Base-by-base conservation (phyloP, 2,329 filamentous ascomycete genomes). In the Colletotrichum gloeosporioides region DNA sequence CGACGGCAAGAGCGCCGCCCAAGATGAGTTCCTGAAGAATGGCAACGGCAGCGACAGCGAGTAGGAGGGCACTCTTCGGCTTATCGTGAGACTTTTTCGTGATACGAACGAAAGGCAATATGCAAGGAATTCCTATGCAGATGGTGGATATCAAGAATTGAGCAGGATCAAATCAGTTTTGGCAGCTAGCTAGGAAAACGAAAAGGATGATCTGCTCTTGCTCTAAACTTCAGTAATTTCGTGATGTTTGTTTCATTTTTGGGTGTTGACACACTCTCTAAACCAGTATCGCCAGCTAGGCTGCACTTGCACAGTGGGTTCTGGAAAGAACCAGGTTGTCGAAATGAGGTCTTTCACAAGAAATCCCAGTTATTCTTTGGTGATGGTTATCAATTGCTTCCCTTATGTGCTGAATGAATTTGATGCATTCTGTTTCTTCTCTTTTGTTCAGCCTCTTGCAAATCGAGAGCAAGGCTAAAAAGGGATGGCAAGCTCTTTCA, bases 381-480 rank as follows among this genome's bases (percentile, higher is more conserved):
- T 1, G 0, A 4, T 53, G 4, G 44, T 53, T 53, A 53, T 4
- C 7, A 53, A 1, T 53, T 53, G n/a, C 44, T 53, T 53, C 4
- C 57, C n/a, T 22, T 3, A 18, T 6, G 15, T 57, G n/a, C 32
- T 39, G 8, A 15, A n/a, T 6, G 6, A 6, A 18, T 2, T 68
- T 5, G 2, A 31, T 36, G 44, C 32, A 16, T 39, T 29, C 16
- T 15, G 4, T 29, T 4, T 3, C 13, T 10, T 6, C 8, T 39
- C 66, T 61, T 61, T 69, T 69, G 66, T 69, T 61, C 34, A 7
- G 6, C 4, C 4, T 61, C 32, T 59, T n/a, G 25, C 36, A 29
- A 53, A 78, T 32, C 2, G 16, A 62, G 79, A 82, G 27, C 76
- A 76, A 7, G 79, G 79, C 25, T 13, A 13, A 73, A 78, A 61